A percentile compares a stretch with the other conserved stretches of the same genome.
These are phyloP conservation scores for Phytophthora brassicae DNA, from an alignment of 352 stramenopile species.

Conservation along the genomic window DNA sequence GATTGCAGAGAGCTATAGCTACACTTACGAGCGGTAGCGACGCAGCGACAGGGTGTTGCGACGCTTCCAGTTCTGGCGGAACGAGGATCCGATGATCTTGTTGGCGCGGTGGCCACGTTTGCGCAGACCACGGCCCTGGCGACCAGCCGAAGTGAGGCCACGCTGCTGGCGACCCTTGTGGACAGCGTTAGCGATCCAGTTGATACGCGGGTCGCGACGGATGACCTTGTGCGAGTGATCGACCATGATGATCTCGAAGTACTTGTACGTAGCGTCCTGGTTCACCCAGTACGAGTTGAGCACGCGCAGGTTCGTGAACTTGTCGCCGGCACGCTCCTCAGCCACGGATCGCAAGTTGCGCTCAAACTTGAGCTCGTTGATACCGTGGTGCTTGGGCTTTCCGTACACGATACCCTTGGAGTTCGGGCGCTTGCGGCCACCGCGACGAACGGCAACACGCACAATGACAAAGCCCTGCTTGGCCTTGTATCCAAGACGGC, in stretches of 20 bases:
- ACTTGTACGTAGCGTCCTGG: conserved; percentile 99
- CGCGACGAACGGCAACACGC: conserved; percentile 96
- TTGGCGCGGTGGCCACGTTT: conserved; percentile 99
- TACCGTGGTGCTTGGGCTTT: conserved; percentile 99
- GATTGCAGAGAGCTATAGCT: conserved; percentile 22
- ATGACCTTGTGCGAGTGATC: conserved; percentile 98
- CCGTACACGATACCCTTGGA: conserved; percentile 99
- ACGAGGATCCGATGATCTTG: conserved; percentile 98
- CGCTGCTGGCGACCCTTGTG: conserved; percentile 99
- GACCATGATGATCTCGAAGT: conserved; percentile 99
- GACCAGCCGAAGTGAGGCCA: conserved; percentile 98
- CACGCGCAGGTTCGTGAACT: conserved; percentile 98
- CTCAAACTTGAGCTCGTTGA: conserved; percentile 99
- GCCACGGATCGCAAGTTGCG: conserved; percentile 98
- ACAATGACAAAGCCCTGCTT: conserved; percentile 99
- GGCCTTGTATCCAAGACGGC: conserved; percentile 99
- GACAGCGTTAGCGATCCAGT: conserved; percentile 99
- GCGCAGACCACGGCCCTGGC: conserved; percentile 96
- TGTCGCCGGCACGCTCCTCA: conserved; percentile 98
- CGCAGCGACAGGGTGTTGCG: conserved; percentile 98
- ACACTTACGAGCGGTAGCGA: conserved; percentile 95
- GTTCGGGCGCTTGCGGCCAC: conserved; percentile 99
- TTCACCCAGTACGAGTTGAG: conserved; percentile 99
- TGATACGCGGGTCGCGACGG: conserved; percentile 98
- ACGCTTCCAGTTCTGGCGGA: conserved; percentile 97